phyloP scores from a whole-genome alignment of 1,284 basidiomycete species.

The Trichosporon ovoides region DNA sequence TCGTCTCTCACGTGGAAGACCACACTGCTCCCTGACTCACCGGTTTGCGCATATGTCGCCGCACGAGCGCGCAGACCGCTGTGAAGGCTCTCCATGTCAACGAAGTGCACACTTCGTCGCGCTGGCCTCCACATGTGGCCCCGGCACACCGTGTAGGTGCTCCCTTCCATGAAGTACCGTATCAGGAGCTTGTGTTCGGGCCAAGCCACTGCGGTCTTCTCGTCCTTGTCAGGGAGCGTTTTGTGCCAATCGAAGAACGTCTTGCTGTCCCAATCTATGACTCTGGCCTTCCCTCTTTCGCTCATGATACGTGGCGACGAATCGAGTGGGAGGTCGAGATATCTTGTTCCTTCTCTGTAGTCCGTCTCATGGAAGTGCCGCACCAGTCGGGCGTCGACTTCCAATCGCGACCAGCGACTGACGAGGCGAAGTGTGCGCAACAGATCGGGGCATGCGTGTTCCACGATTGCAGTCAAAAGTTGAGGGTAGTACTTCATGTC shows the following conservation, averaged over 20 bases:
- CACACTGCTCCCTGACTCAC: background rate
- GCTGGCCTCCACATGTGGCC: background rate
- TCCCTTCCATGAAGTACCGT: background rate
- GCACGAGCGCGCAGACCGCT: background rate
- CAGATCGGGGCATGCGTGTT: background rate
- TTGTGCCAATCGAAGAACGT: background rate
- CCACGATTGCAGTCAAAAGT: background rate
- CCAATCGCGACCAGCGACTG: background rate
- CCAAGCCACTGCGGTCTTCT: background rate
- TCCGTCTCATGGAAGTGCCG: background rate
- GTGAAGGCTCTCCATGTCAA: background rate
- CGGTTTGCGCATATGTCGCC: background rate
- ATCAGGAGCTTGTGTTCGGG: background rate
- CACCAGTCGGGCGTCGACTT: background rate
- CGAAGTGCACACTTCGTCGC: background rate
- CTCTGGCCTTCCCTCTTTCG: background rate
- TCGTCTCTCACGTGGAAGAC: background rate
- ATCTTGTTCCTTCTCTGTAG: background rate
- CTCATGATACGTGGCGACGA: background rate
- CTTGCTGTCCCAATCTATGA: background rate
- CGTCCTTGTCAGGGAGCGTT: too few relatives aligned
- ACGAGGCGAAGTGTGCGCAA: background rate
- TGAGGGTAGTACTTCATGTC: constrained; percentile 3
- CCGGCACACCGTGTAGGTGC: background rate
- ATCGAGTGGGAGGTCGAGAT: background rate